Evolutionary conservation across 2,329 filamentous ascomycete genomes (phyloP).

Genomic region (Ophiostoma angusticollis): DNA sequence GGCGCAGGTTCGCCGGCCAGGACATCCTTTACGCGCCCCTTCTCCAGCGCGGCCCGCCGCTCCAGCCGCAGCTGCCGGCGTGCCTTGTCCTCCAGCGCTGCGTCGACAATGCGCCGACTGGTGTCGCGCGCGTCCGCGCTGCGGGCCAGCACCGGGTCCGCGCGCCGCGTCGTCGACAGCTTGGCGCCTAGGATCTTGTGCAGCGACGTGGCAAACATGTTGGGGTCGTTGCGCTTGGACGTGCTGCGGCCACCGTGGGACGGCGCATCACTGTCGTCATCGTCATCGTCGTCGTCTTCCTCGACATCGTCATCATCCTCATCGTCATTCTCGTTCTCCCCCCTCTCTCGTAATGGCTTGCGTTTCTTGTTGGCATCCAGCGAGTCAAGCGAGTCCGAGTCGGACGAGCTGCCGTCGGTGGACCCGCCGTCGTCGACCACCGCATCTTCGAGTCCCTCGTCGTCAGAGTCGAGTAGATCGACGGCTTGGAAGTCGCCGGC

Average conservation of each 20-base stretch:
- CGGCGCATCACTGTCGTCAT: constrained; percentile 23
- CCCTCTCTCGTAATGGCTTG: constrained; percentile 19
- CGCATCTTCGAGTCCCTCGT: constrained; percentile 43
- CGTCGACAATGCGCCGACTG: constrained; percentile 59
- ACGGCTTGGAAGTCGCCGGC: constrained; percentile 35
- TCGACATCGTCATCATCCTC: constrained; percentile 20
- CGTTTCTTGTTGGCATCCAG: constrained; percentile 13
- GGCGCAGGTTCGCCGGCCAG: no score
- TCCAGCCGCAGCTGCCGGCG: constrained; percentile 67
- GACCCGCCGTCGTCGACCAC: constrained; percentile 33
- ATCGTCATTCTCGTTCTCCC: constrained; percentile 22
- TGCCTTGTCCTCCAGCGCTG: constrained; percentile 70
- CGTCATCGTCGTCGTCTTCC: constrained; percentile 22
- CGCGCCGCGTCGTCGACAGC: constrained; percentile 64
- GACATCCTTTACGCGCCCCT: constrained; percentile 80
- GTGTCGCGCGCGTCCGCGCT: constrained; percentile 62
- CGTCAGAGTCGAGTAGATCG: constrained; percentile 42
- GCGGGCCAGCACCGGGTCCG: constrained; percentile 83
- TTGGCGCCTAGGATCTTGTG: constrained; percentile 88
- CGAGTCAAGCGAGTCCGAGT: constrained; percentile 19
- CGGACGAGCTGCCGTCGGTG: constrained; percentile 17
- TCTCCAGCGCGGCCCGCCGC: constrained; percentile 66
- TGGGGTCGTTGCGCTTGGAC: constrained; percentile 83
- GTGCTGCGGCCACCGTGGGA: constrained; percentile 25
- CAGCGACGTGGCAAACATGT: constrained; percentile 83